phyloP scores from a whole-genome alignment of 2,329 filamentous ascomycete species.

The Bipolaris sorokiniana region DNA sequence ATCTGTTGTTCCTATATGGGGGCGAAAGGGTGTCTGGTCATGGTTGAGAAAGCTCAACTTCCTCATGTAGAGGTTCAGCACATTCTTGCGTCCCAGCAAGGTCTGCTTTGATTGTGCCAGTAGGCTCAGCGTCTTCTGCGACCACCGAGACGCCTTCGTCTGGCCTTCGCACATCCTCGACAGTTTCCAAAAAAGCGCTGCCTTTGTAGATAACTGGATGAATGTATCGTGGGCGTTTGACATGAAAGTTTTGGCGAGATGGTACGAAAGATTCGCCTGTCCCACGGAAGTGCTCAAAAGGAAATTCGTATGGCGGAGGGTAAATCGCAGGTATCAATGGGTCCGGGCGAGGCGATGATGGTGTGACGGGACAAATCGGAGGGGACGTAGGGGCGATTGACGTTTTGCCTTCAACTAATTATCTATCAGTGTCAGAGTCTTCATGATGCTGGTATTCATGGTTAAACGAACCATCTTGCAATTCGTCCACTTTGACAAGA shows the following conservation, averaged over 20 bases:
- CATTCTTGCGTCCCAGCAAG: not conserved
- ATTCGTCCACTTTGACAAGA: not conserved
- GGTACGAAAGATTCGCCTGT: constrained; percentile 10
- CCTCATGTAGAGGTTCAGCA: not conserved
- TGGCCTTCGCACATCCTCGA: not conserved
- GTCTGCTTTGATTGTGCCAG: not conserved
- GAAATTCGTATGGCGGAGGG: not conserved
- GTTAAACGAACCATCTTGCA: not conserved
- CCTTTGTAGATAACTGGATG: not conserved
- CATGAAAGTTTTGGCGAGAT: not conserved
- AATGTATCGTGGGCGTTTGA: not conserved
- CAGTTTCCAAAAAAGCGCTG: not conserved
- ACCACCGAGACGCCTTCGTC: not conserved
- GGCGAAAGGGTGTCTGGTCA: not conserved
- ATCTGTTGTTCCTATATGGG: not conserved
- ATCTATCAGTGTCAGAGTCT: not conserved
- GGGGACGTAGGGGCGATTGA: not conserved
- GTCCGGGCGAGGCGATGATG: not conserved
- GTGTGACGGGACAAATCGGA: not conserved
- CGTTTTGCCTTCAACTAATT: not conserved
- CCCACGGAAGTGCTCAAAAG: constrained; percentile 8
- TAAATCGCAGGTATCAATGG: not conserved
- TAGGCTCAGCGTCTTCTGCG: not conserved
- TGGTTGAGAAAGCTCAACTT: not conserved
- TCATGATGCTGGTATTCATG: not conserved